Evolutionary conservation across 768 basidiomycete species (phyloP).

Genomic region (Amylocystis lapponica): DNA sequence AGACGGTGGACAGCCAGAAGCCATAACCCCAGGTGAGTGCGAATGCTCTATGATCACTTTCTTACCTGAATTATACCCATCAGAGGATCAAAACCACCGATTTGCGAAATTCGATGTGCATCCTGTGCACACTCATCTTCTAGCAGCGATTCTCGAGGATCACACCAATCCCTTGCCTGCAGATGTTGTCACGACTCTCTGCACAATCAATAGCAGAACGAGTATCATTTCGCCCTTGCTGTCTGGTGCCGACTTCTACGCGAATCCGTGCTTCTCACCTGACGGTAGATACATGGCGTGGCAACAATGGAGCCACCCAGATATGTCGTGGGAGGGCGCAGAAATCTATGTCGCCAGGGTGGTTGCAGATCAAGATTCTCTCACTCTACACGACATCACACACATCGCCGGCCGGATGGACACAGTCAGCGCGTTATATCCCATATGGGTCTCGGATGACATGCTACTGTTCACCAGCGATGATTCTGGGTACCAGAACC

Average conservation of each 20-base stretch:
- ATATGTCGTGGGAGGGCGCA: constrained; percentile 65
- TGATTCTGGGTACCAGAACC: constrained; percentile 57
- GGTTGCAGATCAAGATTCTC: constrained; percentile 14
- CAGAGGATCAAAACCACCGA: constrained; percentile 45
- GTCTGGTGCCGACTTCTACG: constrained; percentile 65
- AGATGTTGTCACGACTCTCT: constrained; percentile 48
- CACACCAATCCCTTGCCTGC: constrained; percentile 49
- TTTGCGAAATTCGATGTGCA: constrained; percentile 58
- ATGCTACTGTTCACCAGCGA: constrained; percentile 58
- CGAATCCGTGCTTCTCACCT: constrained; percentile 48
- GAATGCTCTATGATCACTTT: background rate
- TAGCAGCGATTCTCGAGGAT: constrained; percentile 62
- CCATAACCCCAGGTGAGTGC: constrained; percentile 54
- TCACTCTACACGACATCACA: constrained; percentile 27
- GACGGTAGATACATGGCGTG: constrained; percentile 53
- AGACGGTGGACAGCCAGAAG: constrained; percentile 27
- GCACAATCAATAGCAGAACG: constrained; percentile 42
- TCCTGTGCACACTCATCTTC: constrained; percentile 41
- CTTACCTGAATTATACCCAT: background rate
- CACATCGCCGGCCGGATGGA: constrained; percentile 44
- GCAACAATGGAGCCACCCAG: constrained; percentile 59
- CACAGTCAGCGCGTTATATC: constrained; percentile 47
- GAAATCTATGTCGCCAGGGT: constrained; percentile 51
- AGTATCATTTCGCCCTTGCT: constrained; percentile 39
- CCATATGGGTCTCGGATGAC: constrained; percentile 49